These are phyloP conservation scores for Cladosporium sp. DNA, from an alignment of 2,329 filamentous ascomycete genomes.

Conservation along the genomic window DNA sequence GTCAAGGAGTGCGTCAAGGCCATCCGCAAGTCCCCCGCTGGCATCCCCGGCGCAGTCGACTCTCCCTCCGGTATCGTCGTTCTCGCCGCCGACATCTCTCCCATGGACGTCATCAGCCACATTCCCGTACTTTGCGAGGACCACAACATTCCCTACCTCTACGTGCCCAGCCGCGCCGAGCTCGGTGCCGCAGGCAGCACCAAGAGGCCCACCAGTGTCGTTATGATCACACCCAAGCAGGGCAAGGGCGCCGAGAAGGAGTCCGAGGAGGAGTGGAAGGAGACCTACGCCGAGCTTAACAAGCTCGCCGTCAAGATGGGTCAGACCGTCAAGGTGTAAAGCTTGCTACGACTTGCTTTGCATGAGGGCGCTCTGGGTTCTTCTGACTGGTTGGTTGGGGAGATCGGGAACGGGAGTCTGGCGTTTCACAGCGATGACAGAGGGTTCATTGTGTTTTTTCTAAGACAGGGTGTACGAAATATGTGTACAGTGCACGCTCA, in stretches of 20 bases:
- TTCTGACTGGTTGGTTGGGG: conserved; percentile 11
- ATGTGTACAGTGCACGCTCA: conserved; percentile 19
- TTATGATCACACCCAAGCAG: conserved; percentile 69
- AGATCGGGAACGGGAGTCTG: conserved; percentile 17
- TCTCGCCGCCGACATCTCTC: conserved; percentile 95
- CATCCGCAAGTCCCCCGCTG: conserved; percentile 85
- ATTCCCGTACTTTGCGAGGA: conserved; percentile 98
- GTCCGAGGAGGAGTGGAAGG: conserved; percentile 55
- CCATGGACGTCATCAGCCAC: conserved; percentile 98
- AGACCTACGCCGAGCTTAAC: conserved; percentile 59
- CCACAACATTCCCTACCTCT: conserved; percentile 95
- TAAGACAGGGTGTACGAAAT: conserved; percentile 20
- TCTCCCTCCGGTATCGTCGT: conserved; percentile 72
- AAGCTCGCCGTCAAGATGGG: conserved; percentile 62
- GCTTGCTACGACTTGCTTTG: conserved; percentile 6
- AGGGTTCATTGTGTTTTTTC: conserved; percentile 10
- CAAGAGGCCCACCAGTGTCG: conserved; percentile 93
- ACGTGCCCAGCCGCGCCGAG: conserved; percentile 87
- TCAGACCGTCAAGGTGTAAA: conserved; percentile 55
- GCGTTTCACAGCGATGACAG: conserved; percentile 19
- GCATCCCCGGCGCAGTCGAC: conserved; percentile 48
- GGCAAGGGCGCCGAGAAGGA: conserved; percentile 53
- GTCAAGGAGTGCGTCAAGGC: conserved; percentile 99
- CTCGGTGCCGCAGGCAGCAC: conserved; percentile 91
- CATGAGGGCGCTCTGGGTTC: conserved; percentile 10